Base-by-base conservation (phyloP, 106 monocot genomes). In the Platanthera zijinensis region DNA sequence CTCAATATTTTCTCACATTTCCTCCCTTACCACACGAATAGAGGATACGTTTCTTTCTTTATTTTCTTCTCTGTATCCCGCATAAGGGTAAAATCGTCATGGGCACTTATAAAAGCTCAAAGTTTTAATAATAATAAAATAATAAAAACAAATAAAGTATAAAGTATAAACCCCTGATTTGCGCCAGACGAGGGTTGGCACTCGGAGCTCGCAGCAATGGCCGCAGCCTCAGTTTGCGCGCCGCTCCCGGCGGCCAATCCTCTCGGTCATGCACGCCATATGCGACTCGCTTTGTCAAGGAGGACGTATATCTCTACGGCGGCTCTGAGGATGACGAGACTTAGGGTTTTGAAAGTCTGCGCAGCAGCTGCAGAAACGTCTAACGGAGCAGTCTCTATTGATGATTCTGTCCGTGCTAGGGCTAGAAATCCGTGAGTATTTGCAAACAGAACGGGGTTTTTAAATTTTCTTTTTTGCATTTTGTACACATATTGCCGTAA, bases 381-480 rank as follows among this genome's bases (percentile, higher is more conserved):
- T 22, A 13, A 10, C 46, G 14, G 72, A 1, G n/a, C 51, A 51
- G 51, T n/a, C 18, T 51, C 51, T 19, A 72, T 72, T 48, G 72
- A 51, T 72, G 72, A 72, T 72, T 72, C 72, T 51, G 11, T 72
- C 22, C 51, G 19, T 72, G 72, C 72, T 11, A 72, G 21, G 19
- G 21, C 72, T 72, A 51, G 72, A 72, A 50, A 51, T 50, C 72
- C 72, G 72, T 72, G 72, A 51, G 72, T 72, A 6, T 3, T 72
- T 72, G 14, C 47, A 70, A n/a, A 7, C 70, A n/a, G 48, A 7
- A 10, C 48, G 7, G 7, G 8, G 6, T 13, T 48, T 70, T 69
- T 69, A 28, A 28, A 46, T 70, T 47, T 46, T 47, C 0, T 30
- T 8, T 47, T 48, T 70, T 70, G 46, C 70, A 70, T 70, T n/a